phyloP scores from a whole-genome alignment of 1,284 basidiomycete species.

The Sphagnurus paluster region DNA sequence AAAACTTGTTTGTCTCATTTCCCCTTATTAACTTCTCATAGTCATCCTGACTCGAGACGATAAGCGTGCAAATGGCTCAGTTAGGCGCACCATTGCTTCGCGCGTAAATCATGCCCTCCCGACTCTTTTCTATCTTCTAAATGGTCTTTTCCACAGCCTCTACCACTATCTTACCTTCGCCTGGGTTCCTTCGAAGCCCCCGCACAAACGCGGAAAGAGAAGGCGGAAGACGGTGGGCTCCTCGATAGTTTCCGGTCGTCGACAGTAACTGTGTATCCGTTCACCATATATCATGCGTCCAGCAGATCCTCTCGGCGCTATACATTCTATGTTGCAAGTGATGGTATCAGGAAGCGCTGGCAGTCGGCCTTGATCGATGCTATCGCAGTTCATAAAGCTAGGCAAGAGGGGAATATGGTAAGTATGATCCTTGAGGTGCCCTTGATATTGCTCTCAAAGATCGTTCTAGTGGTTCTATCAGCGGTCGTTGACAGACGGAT shows the following conservation, averaged over 20 bases:
- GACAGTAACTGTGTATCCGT: conserved; percentile 62
- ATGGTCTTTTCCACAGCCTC: conserved; percentile 48
- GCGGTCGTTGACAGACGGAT: conserved; percentile 55
- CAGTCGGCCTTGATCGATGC: conserved; percentile 57
- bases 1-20: conserved; percentile 8
- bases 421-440: conserved; percentile 19
- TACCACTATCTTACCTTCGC: conserved; percentile 74
- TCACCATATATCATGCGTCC: conserved; percentile 71
- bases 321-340: conserved; percentile 66
- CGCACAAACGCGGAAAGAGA: conserved; percentile 62
- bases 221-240: conserved; percentile 55
- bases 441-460: too few relatives aligned
- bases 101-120: conserved; percentile 45
- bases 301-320: conserved; percentile 58
- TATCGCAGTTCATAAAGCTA: conserved; percentile 56
- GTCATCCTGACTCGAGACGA: conserved; percentile 68
- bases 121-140: conserved; percentile 3
- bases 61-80: conserved; percentile 43
- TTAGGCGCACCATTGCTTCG: conserved; percentile 58
- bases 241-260: conserved; percentile 54
- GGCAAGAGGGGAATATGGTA: conserved; percentile 74
- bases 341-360: conserved; percentile 62
- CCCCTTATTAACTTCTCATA: conserved; percentile 23
- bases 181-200: conserved; percentile 60
- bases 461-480: conserved; percentile 72